Base-by-base conservation (phyloP, 208 protist genomes). In the Wallacemonas rigidus region DNA sequence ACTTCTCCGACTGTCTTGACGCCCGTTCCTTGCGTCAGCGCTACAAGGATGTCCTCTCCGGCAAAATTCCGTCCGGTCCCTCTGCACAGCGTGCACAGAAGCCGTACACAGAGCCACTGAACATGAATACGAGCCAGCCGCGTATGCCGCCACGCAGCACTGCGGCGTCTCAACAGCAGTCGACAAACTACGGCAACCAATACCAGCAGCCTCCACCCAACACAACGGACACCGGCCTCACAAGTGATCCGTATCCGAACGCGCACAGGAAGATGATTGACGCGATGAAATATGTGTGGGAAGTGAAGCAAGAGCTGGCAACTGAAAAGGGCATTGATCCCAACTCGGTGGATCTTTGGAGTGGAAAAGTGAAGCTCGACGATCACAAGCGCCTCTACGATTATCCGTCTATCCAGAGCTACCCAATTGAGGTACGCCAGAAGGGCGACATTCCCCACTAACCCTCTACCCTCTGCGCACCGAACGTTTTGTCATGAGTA, bases 1-100 rank as follows among this genome's bases (percentile, higher is more conserved):
- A 95, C 75, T 97, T 97, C 70, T 92, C 90, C 38, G 90, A 97
- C 71, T 97, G 93, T 71, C 86, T 95, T 43, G 90, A 97, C 45
- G 93, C 87, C 1, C 75, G 81, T 9, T 86, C 89, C 2, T 82
- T 97, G 51, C 85, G 93, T 11, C 86, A 95, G 79, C 87, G 90
- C 39, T 97, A 95, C 72, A 81, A 85, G 50, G 93, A 95, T 62
- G 85, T 94, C 2, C 72, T 92, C 2, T 79, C 68, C 26, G 90
- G 90, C 26, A 93, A 90, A 65, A 81, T 93, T 38, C 39, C 71
- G 2, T 67, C 56, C 1, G 55, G 71, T 2, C 43, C 71, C 17
- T 53, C 50, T 8, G 61, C 63, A 9, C 51, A 43, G 65, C 11
- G 17, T 2, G 50, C 54, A 4, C 12, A 26, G 17, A 72, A 17